phyloP scores from a whole-genome alignment of 768 basidiomycete genomes.

The Collybiopsis luxurians region DNA sequence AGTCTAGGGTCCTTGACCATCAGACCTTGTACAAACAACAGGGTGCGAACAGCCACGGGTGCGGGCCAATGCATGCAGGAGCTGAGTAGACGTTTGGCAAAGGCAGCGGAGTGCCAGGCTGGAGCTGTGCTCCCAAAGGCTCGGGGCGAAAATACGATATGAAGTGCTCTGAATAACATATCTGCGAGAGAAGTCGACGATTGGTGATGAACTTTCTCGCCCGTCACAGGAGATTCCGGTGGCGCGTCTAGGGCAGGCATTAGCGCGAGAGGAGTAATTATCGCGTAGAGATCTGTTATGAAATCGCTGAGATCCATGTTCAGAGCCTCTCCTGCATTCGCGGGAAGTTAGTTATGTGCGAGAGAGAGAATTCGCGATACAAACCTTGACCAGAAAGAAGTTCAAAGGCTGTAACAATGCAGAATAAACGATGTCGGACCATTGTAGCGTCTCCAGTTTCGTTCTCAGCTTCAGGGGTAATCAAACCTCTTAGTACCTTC shows the following conservation, averaged over 20 bases:
- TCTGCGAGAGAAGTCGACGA: constrained; percentile 42
- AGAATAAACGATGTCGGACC: constrained; percentile 66
- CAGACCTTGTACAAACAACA: constrained; percentile 73
- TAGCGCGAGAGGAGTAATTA: constrained; percentile 74
- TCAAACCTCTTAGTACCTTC: constrained; percentile 76
- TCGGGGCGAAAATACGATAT: constrained; percentile 78
- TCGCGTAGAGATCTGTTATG: constrained; percentile 75
- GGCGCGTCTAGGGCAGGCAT: constrained; percentile 62
- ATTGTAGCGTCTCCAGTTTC: constrained; percentile 31
- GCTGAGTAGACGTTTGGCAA: constrained; percentile 87
- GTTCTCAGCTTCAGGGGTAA: constrained; percentile 44
- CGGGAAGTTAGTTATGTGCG: not conserved
- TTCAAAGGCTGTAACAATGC: constrained; percentile 96
- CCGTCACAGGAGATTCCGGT: constrained; percentile 23
- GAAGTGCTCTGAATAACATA: constrained; percentile 84
- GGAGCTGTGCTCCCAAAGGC: constrained; percentile 52
- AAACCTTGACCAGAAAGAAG: constrained; percentile 93
- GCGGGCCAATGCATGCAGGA: constrained; percentile 83
- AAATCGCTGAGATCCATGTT: constrained; percentile 95
- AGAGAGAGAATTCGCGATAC: not conserved
- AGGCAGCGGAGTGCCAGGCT: constrained; percentile 81
- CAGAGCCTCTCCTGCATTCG: constrained; percentile 84
- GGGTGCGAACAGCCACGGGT: constrained; percentile 54
- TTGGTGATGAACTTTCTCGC: constrained; percentile 20
- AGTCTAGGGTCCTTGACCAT: constrained; percentile 77